Evolutionary conservation across 1,284 basidiomycete species (phyloP).

Genomic region (Marasmius fiardii): DNA sequence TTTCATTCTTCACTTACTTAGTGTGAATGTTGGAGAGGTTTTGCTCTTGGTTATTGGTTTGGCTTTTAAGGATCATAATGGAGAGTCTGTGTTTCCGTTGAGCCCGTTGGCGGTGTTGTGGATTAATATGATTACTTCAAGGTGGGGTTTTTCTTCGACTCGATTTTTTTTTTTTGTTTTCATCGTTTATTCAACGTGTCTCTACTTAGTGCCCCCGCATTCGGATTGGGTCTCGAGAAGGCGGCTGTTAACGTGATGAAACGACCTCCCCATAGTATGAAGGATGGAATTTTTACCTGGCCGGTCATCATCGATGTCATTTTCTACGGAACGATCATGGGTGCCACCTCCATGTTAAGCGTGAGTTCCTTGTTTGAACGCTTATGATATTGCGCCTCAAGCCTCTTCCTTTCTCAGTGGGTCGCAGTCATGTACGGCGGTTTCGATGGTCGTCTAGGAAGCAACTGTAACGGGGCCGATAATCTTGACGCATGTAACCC

Average conservation of each 20-base stretch:
- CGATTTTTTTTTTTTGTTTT: background rate
- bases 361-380: background rate
- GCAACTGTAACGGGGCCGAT: slow-evolving; percentile 43
- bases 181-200: background rate
- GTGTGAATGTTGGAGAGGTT: slow-evolving; percentile 59
- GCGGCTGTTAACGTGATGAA: slow-evolving; percentile 59
- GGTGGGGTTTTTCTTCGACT: background rate
- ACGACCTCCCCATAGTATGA: slow-evolving; percentile 45
- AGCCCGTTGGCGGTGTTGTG: slow-evolving; percentile 66
- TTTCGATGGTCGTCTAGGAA: slow-evolving; percentile 43
- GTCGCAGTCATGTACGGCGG: slow-evolving; percentile 46
- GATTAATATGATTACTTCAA: slow-evolving; percentile 41
- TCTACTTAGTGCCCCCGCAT: slow-evolving; percentile 41
- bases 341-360: slow-evolving; percentile 24
- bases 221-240: slow-evolving; percentile 59
- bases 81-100: slow-evolving; percentile 64
- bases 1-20: slow-evolving; percentile 45
- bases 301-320: slow-evolving; percentile 50
- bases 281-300: slow-evolving; percentile 47
- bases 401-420: background rate
- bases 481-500: slow-evolving; percentile 29
- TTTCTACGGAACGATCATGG: slow-evolving; percentile 65
- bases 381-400: background rate
- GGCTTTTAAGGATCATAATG: slow-evolving; percentile 56
- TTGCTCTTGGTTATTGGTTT: slow-evolving; percentile 61